phyloP scores from a whole-genome alignment of 208 protist species.

The Phytomonas sp. region DNA sequence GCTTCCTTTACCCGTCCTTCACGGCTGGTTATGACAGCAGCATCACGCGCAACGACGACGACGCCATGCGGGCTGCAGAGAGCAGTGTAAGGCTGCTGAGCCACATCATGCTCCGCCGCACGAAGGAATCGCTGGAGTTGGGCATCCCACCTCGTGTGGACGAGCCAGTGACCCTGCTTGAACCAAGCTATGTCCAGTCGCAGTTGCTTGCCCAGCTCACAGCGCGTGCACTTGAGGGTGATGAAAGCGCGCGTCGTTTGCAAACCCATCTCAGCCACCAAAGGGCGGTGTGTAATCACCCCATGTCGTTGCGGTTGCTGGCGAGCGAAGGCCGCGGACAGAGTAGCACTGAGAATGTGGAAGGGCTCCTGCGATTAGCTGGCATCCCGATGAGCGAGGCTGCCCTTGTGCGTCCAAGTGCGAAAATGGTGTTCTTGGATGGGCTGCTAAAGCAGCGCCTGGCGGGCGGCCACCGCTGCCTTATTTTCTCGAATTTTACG shows the following conservation, averaged over 20 bases:
- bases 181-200: conserved; percentile 68
- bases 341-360: not conserved
- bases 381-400: conserved; percentile 56
- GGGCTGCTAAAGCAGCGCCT: conserved; percentile 75
- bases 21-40: conserved; percentile 50
- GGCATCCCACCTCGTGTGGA: conserved; percentile 94
- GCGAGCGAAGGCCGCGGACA: conserved; percentile 26
- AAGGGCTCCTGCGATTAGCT: conserved; percentile 36
- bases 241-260: conserved; percentile 11
- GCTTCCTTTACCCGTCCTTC: conserved; percentile 90
- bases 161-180: conserved; percentile 52
- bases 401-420: conserved; percentile 63
- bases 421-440: conserved; percentile 93
- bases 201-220: conserved; percentile 61
- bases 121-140: conserved; percentile 96
- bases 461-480: conserved; percentile 64
- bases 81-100: conserved; percentile 55
- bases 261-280: conserved; percentile 66
- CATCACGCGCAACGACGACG: conserved; percentile 20
- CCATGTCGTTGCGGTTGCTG: conserved; percentile 64
- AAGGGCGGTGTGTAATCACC: conserved; percentile 80
- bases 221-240: conserved; percentile 37
- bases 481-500: conserved; percentile 91
- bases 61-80: conserved; percentile 60
- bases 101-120: conserved; percentile 93